Percentiles rank a stretch among this genome's conserved stretches.
Evolutionary conservation across 2,329 filamentous ascomycete species (phyloP).

Genomic region (Fusarium caatingaense): DNA sequence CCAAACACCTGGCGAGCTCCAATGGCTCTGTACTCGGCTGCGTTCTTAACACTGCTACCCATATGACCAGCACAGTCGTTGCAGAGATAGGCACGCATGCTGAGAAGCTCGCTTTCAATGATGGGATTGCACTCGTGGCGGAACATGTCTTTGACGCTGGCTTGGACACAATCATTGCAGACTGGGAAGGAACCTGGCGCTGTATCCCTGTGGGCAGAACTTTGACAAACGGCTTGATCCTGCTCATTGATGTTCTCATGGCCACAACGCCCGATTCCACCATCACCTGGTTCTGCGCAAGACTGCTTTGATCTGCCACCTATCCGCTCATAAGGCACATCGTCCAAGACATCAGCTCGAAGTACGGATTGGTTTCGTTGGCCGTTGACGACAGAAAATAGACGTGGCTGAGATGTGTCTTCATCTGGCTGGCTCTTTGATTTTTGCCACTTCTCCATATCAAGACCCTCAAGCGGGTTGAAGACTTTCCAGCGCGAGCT

Average conservation of each 20-base stretch:
- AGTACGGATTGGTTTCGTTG: constrained; percentile 12
- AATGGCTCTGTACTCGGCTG: constrained; percentile 15
- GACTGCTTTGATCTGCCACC: neutral
- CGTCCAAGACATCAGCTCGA: constrained; percentile 27
- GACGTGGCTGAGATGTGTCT: neutral
- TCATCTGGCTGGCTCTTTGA: neutral
- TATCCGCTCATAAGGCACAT: constrained; percentile 15
- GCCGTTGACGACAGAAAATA: constrained; percentile 25
- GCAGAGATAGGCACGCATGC: constrained; percentile 54
- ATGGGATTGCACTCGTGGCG: constrained; percentile 16
- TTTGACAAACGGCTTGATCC: constrained; percentile 34
- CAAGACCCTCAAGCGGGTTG: constrained; percentile 33
- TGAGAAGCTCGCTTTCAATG: constrained; percentile 41
- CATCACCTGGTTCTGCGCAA: constrained; percentile 34
- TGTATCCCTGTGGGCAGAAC: constrained; percentile 26
- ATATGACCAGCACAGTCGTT: constrained; percentile 41
- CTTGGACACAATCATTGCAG: constrained; percentile 44
- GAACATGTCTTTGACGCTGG: constrained; percentile 35
- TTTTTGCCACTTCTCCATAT: constrained; percentile 38
- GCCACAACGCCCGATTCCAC: constrained; percentile 25
- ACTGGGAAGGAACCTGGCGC: constrained; percentile 34
- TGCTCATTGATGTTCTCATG: neutral
- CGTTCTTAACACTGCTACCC: neutral
- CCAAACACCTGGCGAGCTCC: constrained; percentile 47
- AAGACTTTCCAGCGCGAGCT: constrained; percentile 35